Evolutionary conservation across 2,329 filamentous ascomycete genomes (phyloP).

Genomic region (Microdochium bolleyi): DNA sequence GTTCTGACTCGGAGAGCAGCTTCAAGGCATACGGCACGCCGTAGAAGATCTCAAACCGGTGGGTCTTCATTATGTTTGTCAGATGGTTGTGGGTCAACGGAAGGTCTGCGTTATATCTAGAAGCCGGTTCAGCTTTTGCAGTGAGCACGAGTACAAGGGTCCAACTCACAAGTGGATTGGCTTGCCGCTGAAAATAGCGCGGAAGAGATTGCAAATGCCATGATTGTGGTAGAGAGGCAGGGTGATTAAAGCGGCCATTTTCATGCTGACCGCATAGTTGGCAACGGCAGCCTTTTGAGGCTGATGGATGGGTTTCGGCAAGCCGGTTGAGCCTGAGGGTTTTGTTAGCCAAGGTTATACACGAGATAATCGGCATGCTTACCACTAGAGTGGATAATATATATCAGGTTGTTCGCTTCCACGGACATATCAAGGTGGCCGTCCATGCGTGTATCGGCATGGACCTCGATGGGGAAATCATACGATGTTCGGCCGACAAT

Average conservation of each 20-base stretch:
- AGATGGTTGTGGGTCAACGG: constrained; percentile 45
- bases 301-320: constrained; percentile 56
- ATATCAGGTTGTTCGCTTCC: constrained; percentile 13
- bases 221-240: constrained; percentile 53
- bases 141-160: not conserved
- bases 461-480: constrained; percentile 20
- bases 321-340: constrained; percentile 44
- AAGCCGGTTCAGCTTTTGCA: not conserved
- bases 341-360: constrained; percentile 9
- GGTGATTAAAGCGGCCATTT: constrained; percentile 41
- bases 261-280: constrained; percentile 31
- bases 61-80: constrained; percentile 29
- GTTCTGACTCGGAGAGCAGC: constrained; percentile 48
- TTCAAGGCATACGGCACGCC: constrained; percentile 59
- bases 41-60: constrained; percentile 46
- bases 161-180: constrained; percentile 31
- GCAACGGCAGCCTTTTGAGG: constrained; percentile 41
- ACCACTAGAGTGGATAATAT: constrained; percentile 18
- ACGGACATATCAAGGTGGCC: constrained; percentile 21
- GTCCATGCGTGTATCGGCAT: constrained; percentile 19
- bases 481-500: constrained; percentile 17
- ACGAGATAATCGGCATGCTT: not conserved
- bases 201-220: constrained; percentile 45
- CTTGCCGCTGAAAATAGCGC: constrained; percentile 41
- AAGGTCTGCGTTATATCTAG: constrained; percentile 39